Evolutionary conservation across 306 rosid species (phyloP).

Genomic region (Gynostemma pentaphyllum): DNA sequence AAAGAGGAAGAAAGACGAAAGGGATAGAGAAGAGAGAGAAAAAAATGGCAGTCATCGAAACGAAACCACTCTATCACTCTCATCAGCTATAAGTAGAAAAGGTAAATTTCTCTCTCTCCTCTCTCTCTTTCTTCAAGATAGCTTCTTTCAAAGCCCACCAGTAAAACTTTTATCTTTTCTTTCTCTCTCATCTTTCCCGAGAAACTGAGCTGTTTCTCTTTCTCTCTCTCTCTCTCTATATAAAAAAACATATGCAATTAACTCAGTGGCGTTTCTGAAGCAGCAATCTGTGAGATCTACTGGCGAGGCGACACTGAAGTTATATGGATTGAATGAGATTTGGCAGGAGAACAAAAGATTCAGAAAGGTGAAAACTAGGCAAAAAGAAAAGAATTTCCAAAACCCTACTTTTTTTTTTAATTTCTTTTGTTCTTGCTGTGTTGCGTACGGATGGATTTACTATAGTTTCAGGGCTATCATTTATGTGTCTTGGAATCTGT

Average conservation of each 20-base stretch:
- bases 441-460: not conserved
- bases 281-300: slow-evolving; percentile 8
- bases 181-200: not conserved
- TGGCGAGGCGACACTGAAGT: not conserved
- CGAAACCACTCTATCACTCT: slow-evolving; percentile 10
- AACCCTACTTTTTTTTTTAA: not conserved
- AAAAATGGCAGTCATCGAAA: slow-evolving; percentile 11
- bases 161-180: not conserved
- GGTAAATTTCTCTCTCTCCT: not conserved
- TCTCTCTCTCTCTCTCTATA: not conserved
- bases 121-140: not conserved
- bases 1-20: not conserved
- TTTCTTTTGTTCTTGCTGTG: not conserved
- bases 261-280: slow-evolving; percentile 15
- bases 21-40: not conserved
- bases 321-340: slow-evolving; percentile 3
- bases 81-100: slow-evolving; percentile 7
- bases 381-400: not conserved
- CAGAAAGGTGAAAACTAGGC: not conserved
- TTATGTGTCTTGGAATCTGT: not conserved
- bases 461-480: not conserved
- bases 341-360: not conserved
- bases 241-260: slow-evolving; percentile 7
- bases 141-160: slow-evolving; percentile 13
- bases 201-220: not conserved